These are phyloP conservation scores for Fusarium pseudonygamai DNA, from an alignment of 2,329 filamentous ascomycete species.

Conservation along the genomic window DNA sequence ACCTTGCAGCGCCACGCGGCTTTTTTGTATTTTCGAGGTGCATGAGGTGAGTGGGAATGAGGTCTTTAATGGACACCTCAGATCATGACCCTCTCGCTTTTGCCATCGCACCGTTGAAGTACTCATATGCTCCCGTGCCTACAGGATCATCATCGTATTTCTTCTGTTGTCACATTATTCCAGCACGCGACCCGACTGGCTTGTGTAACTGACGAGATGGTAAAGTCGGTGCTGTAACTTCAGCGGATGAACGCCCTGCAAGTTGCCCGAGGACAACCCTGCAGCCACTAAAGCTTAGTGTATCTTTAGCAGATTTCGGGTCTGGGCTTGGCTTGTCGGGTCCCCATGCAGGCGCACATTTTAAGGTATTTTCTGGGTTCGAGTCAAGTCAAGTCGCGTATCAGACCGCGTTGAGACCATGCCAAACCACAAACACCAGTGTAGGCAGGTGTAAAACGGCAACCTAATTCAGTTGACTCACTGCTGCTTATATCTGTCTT, in stretches of 20 bases:
- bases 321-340: background rate
- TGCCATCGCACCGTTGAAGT: background rate
- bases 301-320: constrained; percentile 25
- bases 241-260: constrained; percentile 22
- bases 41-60: constrained; percentile 5
- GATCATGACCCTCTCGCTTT: background rate
- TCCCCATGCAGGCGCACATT: constrained; percentile 8
- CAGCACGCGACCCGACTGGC: constrained; percentile 8
- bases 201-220: background rate
- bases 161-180: background rate
- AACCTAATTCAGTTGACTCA: background rate
- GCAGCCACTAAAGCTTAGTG: constrained; percentile 32
- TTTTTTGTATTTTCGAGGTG: constrained; percentile 27
- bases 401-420: constrained; percentile 25
- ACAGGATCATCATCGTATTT: background rate
- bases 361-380: constrained; percentile 22
- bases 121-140: background rate
- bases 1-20: constrained; percentile 41
- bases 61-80: constrained; percentile 12
- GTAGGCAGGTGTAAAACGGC: constrained; percentile 2
- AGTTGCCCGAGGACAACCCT: constrained; percentile 4
- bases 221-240: background rate
- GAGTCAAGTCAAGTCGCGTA: constrained; percentile 31
- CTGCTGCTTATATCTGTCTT: background rate
- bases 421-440: constrained; percentile 14